Conservation (phyloP, 2,329 filamentous ascomycete species). For the Pseudogymnoascus verrucosus region DNA sequence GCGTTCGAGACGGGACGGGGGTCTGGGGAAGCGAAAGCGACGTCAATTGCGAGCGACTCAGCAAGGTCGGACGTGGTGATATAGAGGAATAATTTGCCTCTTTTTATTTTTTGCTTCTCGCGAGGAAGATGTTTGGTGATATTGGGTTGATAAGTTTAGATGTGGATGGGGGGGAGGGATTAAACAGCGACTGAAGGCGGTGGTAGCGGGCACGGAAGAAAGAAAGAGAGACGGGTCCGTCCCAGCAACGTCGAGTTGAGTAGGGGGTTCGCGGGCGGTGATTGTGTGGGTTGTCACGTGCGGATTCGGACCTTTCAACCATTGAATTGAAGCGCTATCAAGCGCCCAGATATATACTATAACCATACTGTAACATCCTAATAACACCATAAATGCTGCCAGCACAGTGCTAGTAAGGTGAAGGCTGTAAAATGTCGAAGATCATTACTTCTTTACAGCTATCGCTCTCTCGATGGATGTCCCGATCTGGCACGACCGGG, state of each 20-base stretch:
- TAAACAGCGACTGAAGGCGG: background rate
- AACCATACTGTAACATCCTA: no score
- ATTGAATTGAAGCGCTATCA: background rate
- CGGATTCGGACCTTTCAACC: background rate
- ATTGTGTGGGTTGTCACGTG: constrained; percentile 5
- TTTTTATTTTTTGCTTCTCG: background rate
- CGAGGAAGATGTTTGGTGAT: background rate
- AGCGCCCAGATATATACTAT: background rate
- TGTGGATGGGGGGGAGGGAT: background rate
- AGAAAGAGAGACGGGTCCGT: background rate
- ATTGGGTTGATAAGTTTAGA: background rate
- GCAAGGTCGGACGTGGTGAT: background rate
- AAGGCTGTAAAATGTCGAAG: background rate
- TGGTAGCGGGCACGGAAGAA: background rate
- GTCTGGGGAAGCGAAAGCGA: constrained; percentile 4
- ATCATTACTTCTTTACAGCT: background rate
- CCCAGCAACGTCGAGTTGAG: background rate
- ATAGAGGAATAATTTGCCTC: background rate
- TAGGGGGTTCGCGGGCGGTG: background rate
- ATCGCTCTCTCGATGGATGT: background rate
- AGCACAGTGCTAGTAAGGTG: background rate
- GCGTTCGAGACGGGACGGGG: background rate
- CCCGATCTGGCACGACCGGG: background rate
- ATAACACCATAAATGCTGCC: background rate
- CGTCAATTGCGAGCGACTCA: background rate